Evolutionary conservation across 2,329 filamentous ascomycete genomes (phyloP).

Genomic region (Teratosphaeria zuluensis): DNA sequence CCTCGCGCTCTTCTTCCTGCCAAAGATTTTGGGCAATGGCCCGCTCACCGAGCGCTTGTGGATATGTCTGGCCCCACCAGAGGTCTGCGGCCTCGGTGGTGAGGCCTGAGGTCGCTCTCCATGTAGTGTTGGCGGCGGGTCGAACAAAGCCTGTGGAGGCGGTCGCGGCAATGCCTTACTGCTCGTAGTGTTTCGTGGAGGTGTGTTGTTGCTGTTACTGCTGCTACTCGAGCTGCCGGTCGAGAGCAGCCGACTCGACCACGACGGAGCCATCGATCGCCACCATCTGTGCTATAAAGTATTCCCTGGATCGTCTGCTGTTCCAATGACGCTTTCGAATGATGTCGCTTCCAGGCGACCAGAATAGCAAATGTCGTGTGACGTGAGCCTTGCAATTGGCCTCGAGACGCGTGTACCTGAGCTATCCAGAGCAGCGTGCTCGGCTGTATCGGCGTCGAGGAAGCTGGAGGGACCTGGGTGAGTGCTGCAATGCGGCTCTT

Average conservation of each 20-base stretch:
- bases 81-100: constrained; percentile 10
- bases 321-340: background rate
- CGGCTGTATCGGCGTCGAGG: background rate
- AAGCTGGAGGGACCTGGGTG: background rate
- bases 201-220: constrained; percentile 3
- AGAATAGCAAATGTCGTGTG: background rate
- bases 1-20: constrained; percentile 44
- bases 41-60: constrained; percentile 63
- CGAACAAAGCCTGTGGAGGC: constrained; percentile 6
- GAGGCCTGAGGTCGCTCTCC: constrained; percentile 11
- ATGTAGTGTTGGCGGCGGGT: constrained; percentile 15
- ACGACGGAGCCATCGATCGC: constrained; percentile 22
- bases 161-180: constrained; percentile 16
- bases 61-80: constrained; percentile 13
- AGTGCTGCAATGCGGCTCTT: background rate
- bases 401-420: background rate
- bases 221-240: constrained; percentile 10
- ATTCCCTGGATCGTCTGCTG: background rate
- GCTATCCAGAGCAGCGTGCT: background rate
- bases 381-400: background rate
- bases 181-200: constrained; percentile 5
- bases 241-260: constrained; percentile 23
- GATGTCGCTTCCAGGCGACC: background rate
- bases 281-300: background rate
- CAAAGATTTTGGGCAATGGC: constrained; percentile 65